Evolutionary conservation across 805 yeast species (phyloP).

Genomic region (Teunomyces cretensis): DNA sequence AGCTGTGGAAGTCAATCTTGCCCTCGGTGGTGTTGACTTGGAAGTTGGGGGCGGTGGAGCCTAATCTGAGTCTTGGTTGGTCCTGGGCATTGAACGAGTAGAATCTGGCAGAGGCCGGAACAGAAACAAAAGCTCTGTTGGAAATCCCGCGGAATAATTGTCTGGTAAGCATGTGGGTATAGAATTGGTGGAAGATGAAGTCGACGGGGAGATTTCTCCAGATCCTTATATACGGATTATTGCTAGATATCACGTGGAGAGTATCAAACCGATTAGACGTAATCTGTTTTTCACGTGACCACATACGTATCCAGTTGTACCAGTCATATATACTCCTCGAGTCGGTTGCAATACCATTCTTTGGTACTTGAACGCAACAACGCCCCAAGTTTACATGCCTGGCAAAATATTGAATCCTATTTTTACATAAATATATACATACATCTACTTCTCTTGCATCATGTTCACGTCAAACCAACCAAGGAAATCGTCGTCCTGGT

Average conservation of each 20-base stretch:
- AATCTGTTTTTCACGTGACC: too few species aligned
- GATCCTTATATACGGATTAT: not conserved
- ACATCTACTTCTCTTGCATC: slow-evolving; percentile 12
- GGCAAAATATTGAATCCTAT: not conserved
- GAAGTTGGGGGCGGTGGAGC: slow-evolving; percentile 71
- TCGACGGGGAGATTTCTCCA: not conserved
- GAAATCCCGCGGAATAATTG: slow-evolving; percentile 17
- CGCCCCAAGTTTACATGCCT: too few species aligned
- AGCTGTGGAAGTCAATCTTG: slow-evolving; percentile 61
- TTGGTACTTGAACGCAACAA: too few species aligned
- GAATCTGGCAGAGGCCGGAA: slow-evolving; percentile 16
- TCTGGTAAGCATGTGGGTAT: slow-evolving; percentile 17
- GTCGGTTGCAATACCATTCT: too few species aligned
- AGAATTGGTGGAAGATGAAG: not conserved
- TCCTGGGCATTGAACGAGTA: slow-evolving; percentile 33
- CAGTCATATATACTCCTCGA: too few species aligned
- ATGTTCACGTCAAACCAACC: slow-evolving; percentile 89
- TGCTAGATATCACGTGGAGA: slow-evolving; percentile 6
- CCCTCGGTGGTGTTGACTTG: slow-evolving; percentile 63
- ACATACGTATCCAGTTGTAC: too few species aligned
- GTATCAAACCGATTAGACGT: too few species aligned
- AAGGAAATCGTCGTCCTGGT: slow-evolving; percentile 75
- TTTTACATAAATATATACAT: not conserved
- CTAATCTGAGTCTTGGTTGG: slow-evolving; percentile 50
- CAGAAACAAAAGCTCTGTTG: slow-evolving; percentile 3